phyloP scores from a whole-genome alignment of 129 eudicot species.

The Flaveria linearis region DNA sequence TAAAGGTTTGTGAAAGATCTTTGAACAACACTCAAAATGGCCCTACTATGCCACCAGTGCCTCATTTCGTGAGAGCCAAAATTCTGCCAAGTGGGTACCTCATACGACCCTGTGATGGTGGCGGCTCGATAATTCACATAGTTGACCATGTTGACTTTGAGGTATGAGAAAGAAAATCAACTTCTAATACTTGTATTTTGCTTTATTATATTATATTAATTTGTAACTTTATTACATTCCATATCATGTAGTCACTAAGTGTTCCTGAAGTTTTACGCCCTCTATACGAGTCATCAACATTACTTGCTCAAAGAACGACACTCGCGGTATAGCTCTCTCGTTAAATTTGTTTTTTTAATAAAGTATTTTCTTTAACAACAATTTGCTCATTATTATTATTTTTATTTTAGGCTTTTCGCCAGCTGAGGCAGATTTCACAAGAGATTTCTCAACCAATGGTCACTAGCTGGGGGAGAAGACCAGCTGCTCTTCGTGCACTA shows the following conservation, averaged over 20 bases:
- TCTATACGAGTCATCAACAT: conserved; percentile 75
- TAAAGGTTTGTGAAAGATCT: conserved; percentile 81
- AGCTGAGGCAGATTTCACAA: conserved; percentile 76
- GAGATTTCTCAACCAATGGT: conserved; percentile 82
- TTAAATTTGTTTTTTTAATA: background rate
- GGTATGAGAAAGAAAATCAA: conserved; percentile 34
- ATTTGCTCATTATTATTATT: conserved; percentile 3
- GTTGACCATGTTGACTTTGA: conserved; percentile 94
- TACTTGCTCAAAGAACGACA: conserved; percentile 84
- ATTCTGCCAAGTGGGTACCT: conserved; percentile 85
- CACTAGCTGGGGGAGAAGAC: conserved; percentile 85
- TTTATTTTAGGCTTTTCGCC: conserved; percentile 74
- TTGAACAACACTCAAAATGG: conserved; percentile 89
- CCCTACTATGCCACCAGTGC: conserved; percentile 87
- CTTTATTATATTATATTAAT: background rate
- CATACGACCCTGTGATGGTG: conserved; percentile 93
- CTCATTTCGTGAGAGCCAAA: conserved; percentile 80
- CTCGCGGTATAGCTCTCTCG: conserved; percentile 52
- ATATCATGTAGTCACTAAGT: conserved; percentile 61
- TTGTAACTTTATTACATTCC: conserved; percentile 4
- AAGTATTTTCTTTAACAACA: background rate
- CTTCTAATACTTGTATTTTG: background rate
- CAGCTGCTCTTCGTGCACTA: conserved; percentile 85
- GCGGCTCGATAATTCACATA: conserved; percentile 84
- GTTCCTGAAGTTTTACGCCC: conserved; percentile 95